Evolutionary conservation across 805 yeast species (phyloP), one percentile per base, ranked within the genome.

Genomic region (Pachysolen tannophilus): DNA sequence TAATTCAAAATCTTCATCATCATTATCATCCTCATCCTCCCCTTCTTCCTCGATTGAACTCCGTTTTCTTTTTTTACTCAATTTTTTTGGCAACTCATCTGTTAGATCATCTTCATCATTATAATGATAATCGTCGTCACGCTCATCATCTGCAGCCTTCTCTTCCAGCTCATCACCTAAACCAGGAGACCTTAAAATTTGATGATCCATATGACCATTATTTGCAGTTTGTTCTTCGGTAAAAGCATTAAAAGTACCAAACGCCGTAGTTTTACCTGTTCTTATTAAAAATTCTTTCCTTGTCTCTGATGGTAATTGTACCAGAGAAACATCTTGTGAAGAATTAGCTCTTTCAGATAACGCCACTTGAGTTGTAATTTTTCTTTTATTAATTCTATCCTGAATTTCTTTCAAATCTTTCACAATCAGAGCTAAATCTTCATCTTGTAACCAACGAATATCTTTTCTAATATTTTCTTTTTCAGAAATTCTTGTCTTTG

Each of bases 181-280:
- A 2, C 81, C 80, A 0, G 82, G 82, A 8, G 64, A 62, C 20
- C 69, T 45, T 33, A 76, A 55, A 35, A 62, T 50, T 37, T 62
- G 65, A 46, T 74, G 79, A 13, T 63, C 37, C 6, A 30, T 47
- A 1, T 41, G 43, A 1, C 48, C 56, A 10, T 52, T 58, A 4
- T 14, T 9, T 13, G 20, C 7, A 17, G 20, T 11, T 11, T 52
- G 61, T 2, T 60, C 67, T 26, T 65, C 66, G 13, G 61, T 66
- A 45, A 85, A 82, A 2, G 75, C 78, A 27, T 67, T 65, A 15
- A 73, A 59, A 20, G 74, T 72, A 8, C 96, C 94, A 63, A 92
- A 92, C 1, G 97, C 97, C 0, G 98, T 92, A 37, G 87, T 75
- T 53, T 86, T 78, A 20, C 98, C 98, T 0, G 90, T 88, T 43